These are phyloP conservation scores for Ceratocystis albifundus DNA, from an alignment of 2,329 filamentous ascomycete species.

Conservation along the genomic window DNA sequence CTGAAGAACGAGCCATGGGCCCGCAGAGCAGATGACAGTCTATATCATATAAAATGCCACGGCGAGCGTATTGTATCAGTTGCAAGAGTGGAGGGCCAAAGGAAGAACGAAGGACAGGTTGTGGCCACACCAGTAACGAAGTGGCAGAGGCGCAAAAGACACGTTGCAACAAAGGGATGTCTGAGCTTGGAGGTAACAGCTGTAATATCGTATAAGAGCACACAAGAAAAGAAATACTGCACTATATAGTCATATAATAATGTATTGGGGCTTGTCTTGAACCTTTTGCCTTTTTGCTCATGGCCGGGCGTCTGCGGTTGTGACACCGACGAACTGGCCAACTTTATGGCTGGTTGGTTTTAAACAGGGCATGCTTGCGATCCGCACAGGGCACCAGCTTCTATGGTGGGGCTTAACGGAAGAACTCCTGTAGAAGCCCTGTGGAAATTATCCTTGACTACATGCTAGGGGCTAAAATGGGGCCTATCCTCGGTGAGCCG, in stretches of 20 bases:
- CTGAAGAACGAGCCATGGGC: slow-evolving; percentile 19
- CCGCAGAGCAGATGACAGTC: neutral
- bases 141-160: neutral
- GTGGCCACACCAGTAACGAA: neutral
- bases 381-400: slow-evolving; percentile 1
- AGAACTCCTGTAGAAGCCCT: neutral
- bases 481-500: neutral
- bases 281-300: neutral
- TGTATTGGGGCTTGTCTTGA: neutral
- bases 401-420: neutral
- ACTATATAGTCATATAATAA: neutral
- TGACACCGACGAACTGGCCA: neutral
- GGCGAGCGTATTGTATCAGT: neutral
- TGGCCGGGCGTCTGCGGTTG: neutral
- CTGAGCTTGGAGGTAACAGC: neutral
- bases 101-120: slow-evolving; percentile 2
- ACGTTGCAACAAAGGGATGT: neutral
- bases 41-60: neutral
- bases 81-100: neutral
- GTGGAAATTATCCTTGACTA: neutral
- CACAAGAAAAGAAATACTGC: neutral
- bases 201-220: neutral
- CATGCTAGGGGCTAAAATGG: neutral
- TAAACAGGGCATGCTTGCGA: slow-evolving; percentile 1
- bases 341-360: neutral